phyloP scores from a whole-genome alignment of 2,329 filamentous ascomycete species.

The Ceratocystis destructans region DNA sequence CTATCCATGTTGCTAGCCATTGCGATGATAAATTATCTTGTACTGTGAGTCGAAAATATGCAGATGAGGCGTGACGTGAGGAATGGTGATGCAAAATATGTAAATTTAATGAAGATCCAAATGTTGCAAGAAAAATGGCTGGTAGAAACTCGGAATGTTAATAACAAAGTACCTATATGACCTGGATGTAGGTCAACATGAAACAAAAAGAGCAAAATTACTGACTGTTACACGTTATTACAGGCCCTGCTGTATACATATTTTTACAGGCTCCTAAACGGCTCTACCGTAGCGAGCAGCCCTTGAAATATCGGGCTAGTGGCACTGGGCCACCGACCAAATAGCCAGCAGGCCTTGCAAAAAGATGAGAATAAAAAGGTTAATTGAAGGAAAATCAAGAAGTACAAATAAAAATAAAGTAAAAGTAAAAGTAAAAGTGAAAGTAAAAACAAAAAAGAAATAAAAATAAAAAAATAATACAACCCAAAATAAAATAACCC shows the following conservation, averaged over 20 bases:
- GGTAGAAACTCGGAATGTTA: neutral
- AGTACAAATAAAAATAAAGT: too few relatives aligned
- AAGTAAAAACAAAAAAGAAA: too few relatives aligned
- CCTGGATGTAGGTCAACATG: conserved; percentile 9
- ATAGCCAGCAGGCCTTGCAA: neutral
- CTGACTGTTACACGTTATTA: neutral
- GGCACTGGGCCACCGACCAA: neutral
- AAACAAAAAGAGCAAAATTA: conserved; percentile 1
- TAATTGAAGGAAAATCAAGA: too few relatives aligned
- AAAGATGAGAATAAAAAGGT: too few relatives aligned
- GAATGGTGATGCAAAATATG: neutral
- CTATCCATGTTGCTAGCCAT: conserved; percentile 38
- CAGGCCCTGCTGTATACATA: neutral
- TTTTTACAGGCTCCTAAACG: neutral
- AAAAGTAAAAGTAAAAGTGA: too few relatives aligned
- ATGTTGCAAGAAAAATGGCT: conserved; percentile 7
- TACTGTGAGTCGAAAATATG: neutral
- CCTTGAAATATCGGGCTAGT: neutral
- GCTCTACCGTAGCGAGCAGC: neutral
- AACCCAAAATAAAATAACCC: too few relatives aligned
- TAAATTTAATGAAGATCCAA: conserved; percentile 11
- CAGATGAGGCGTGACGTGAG: neutral
- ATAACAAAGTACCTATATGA: neutral
- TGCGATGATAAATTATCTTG: conserved; percentile 11
- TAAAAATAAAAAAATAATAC: too few relatives aligned